These are phyloP conservation scores for Candida easanensis DNA, from an alignment of 805 yeast species.

Conservation along the genomic window DNA sequence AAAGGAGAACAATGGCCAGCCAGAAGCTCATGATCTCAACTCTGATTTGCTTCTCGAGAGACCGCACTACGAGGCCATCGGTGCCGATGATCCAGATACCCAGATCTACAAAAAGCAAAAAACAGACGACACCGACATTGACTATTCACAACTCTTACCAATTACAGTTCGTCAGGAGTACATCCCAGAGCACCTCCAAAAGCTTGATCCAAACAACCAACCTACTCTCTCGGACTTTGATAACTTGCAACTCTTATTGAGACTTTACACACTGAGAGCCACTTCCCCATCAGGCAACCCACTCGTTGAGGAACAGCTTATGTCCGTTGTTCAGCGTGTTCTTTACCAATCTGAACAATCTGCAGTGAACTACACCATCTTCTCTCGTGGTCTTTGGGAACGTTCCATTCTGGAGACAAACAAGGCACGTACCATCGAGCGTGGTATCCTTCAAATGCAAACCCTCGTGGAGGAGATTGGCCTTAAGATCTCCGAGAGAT, in stretches of 20 bases:
- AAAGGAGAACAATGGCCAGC: slow-evolving; percentile 39
- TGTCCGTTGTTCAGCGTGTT: slow-evolving; percentile 72
- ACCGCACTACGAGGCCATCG: slow-evolving; percentile 64
- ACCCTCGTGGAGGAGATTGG: slow-evolving; percentile 88
- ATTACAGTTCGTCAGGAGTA: slow-evolving; percentile 58
- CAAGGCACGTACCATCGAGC: slow-evolving; percentile 82
- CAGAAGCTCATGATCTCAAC: slow-evolving; percentile 60
- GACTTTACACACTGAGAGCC: slow-evolving; percentile 59
- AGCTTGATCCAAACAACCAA: slow-evolving; percentile 77
- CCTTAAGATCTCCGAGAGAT: slow-evolving; percentile 54
- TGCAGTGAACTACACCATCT: slow-evolving; percentile 68
- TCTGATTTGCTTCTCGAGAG: slow-evolving; percentile 78
- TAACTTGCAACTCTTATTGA: slow-evolving; percentile 66
- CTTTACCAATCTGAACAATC: slow-evolving; percentile 46
- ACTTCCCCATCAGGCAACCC: slow-evolving; percentile 70
- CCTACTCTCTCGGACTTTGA: slow-evolving; percentile 72
- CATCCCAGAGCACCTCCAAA: slow-evolving; percentile 53
- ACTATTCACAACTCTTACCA: slow-evolving; percentile 51
- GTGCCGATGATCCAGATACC: slow-evolving; percentile 43
- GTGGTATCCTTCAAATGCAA: slow-evolving; percentile 92
- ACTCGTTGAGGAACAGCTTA: slow-evolving; percentile 77
- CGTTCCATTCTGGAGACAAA: slow-evolving; percentile 80
- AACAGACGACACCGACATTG: slow-evolving; percentile 34
- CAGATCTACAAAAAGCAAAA: slow-evolving; percentile 37
- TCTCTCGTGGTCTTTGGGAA: slow-evolving; percentile 84